Conservation (phyloP, 2,329 filamentous ascomycete species). For the Eutypa lata region DNA sequence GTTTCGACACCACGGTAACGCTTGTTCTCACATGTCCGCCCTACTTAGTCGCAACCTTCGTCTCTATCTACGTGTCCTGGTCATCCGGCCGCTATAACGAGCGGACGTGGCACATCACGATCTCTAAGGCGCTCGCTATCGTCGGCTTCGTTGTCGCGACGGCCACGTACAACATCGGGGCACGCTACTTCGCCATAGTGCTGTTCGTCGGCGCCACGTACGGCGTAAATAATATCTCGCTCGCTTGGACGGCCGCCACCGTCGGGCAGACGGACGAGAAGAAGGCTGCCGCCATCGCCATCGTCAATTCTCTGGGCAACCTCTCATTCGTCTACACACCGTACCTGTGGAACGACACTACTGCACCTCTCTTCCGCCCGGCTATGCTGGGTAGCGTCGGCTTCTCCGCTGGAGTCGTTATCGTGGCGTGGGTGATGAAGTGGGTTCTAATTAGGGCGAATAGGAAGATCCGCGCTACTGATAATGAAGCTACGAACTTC, state of each 20-base stretch:
- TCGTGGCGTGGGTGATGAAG: slow-evolving; percentile 28
- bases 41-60: slow-evolving; percentile 20
- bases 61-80: slow-evolving; percentile 34
- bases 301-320: slow-evolving; percentile 29
- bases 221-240: slow-evolving; percentile 41
- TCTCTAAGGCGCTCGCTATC: slow-evolving; percentile 37
- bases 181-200: slow-evolving; percentile 32
- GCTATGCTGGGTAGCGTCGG: slow-evolving; percentile 29
- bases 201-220: slow-evolving; percentile 36
- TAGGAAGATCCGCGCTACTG: slow-evolving; percentile 13
- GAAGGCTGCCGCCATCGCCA: slow-evolving; percentile 41
- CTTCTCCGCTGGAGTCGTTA: slow-evolving; percentile 19
- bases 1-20: slow-evolving; percentile 40
- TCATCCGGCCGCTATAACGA: slow-evolving; percentile 45
- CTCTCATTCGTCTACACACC: slow-evolving; percentile 36
- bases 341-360: slow-evolving; percentile 33
- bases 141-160: slow-evolving; percentile 25
- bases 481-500: background rate
- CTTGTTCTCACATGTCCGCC: slow-evolving; percentile 47
- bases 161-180: slow-evolving; percentile 23
- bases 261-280: slow-evolving; percentile 45
- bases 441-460: slow-evolving; percentile 28
- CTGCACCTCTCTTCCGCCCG: slow-evolving; percentile 30
- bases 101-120: slow-evolving; percentile 44
- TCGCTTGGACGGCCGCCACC: slow-evolving; percentile 39